Evolutionary conservation across 768 basidiomycete species (phyloP), one percentile per base, ranked within the genome.

Genomic region (Rhodosporidiobolus odoratus): DNA sequence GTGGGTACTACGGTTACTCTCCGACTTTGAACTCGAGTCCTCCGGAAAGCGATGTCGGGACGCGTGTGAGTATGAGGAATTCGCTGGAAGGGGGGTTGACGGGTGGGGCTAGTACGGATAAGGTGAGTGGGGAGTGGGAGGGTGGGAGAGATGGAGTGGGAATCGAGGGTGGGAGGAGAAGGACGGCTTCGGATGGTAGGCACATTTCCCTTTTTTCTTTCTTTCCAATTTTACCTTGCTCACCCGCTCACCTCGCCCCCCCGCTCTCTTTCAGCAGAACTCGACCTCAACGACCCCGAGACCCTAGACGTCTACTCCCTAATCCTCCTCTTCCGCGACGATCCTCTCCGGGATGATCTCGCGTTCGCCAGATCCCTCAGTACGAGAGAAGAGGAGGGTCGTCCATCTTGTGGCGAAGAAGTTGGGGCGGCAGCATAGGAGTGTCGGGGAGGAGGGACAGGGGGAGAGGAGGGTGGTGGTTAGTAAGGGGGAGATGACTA

Each of bases 381-480:
- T 40, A 86, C 92, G 30, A 89, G 89, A 79, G 93, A 97, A 79
- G n/a, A 83, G 95, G 70, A 83, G 94, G 73, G 88, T 92, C 21
- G 95, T 99, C 38, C 95, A 99, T 79, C 84, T 98, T 67, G 89
- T 98, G 66, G 95, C 96, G 27, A 92, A 96, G 82, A 97, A 92
- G 81, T 84, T 99, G 35, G 93, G 92, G 66, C 89, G 98, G 27
- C 94, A 89, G 78, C 93, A 96, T 79, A 92, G 92, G 77, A 93
- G 90, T 34, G 85, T 93, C 16, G 95, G 95, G 7, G 91, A 91
- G 78, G 91, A 90, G 38, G 91, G 91, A 78, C 91, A 90, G 38
- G 48, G 27, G 38, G 59, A 47, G 32, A 62, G 50, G 50, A 9
- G 54, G 25, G 96, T 92, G 17, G 92, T 97, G 58, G 92, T 99